Conservation (phyloP, 2,329 filamentous ascomycete genomes). For the Fusarium luffae region DNA sequence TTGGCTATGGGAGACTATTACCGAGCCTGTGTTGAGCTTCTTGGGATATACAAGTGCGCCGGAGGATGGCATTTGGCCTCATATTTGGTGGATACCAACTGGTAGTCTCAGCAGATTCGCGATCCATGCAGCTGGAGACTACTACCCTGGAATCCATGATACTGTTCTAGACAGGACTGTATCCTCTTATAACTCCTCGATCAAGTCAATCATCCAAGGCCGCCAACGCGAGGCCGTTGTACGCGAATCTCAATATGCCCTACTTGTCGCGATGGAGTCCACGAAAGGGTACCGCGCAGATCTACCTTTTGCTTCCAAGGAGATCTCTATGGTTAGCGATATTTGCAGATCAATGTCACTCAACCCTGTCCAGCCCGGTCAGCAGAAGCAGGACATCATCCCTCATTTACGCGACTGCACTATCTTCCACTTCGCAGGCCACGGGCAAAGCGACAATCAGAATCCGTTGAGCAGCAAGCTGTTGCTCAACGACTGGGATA, state of each 20-base stretch:
- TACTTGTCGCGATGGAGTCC: background rate
- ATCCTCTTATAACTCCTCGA: background rate
- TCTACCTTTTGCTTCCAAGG: background rate
- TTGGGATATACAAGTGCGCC: background rate
- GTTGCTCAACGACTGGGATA: rapidly evolving
- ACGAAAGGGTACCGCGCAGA: background rate
- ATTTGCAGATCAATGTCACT: background rate
- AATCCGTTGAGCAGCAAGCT: background rate
- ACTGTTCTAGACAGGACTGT: constrained; percentile 3
- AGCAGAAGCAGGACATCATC: background rate
- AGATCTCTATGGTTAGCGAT: background rate
- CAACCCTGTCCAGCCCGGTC: background rate
- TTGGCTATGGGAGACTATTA: background rate
- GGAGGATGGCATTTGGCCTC: background rate
- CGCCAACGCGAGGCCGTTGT: background rate
- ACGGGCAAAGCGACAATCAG: background rate
- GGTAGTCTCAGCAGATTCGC: constrained; percentile 7
- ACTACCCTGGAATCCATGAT: background rate
- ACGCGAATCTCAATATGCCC: background rate
- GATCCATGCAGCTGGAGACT: background rate
- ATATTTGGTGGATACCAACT: background rate
- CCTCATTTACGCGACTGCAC: background rate
- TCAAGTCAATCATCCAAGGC: background rate
- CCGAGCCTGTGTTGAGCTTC: background rate
- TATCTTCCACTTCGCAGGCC: constrained; percentile 8